phyloP scores from a whole-genome alignment of 139 green algal genomes.

The Micractinium conductrix region DNA sequence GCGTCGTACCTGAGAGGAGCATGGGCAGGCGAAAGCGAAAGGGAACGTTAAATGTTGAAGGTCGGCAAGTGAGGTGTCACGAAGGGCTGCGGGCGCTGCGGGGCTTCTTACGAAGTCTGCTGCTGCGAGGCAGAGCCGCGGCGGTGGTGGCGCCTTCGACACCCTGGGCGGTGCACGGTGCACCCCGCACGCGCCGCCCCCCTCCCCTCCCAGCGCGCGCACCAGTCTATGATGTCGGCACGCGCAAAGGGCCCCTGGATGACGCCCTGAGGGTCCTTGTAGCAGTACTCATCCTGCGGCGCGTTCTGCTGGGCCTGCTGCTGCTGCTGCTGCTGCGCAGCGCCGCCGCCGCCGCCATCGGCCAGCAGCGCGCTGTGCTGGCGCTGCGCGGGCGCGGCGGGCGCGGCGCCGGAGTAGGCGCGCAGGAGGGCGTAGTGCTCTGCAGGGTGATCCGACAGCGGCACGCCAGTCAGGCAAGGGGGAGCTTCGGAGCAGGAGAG shows the following conservation, averaged over 20 bases:
- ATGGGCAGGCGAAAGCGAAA: too few relatives aligned
- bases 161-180: too few relatives aligned
- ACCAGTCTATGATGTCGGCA: constrained; percentile 86
- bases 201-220: not conserved
- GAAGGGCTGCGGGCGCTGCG: too few relatives aligned
- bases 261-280: constrained; percentile 75
- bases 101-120: too few relatives aligned
- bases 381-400: not conserved
- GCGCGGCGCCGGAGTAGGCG: not conserved
- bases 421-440: constrained; percentile 24
- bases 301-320: constrained; percentile 22
- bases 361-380: constrained; percentile 23
- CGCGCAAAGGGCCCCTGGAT: constrained; percentile 83
- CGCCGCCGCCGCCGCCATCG: not conserved
- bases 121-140: too few relatives aligned
- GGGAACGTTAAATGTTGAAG: too few relatives aligned
- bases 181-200: too few relatives aligned
- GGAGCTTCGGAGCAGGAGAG: too few relatives aligned
- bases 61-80: too few relatives aligned
- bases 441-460: too few relatives aligned
- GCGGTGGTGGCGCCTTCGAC: too few relatives aligned
- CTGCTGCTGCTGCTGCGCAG: not conserved
- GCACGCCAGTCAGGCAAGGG: too few relatives aligned
- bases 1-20: constrained; percentile 47
- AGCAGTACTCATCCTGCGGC: constrained; percentile 67